Conservation (phyloP, 2,329 filamentous ascomycete genomes). For the Rutstroemia sp. region DNA sequence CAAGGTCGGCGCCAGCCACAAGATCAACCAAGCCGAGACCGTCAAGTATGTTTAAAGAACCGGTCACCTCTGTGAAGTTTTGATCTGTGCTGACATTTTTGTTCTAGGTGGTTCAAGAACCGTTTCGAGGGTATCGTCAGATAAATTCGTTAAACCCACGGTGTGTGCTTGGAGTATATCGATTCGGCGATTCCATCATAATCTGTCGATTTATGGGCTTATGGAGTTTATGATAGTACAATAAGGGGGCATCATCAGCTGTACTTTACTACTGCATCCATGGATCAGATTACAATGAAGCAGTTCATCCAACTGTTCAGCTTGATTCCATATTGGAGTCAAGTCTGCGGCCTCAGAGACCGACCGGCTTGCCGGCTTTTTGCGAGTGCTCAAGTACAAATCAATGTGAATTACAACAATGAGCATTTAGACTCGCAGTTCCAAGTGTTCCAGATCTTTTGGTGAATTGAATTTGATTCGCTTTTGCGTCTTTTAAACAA, state of each 20-base stretch:
- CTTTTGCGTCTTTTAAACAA: too few species aligned
- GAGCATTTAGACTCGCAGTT: not conserved
- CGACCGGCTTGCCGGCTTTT: conserved; percentile 65
- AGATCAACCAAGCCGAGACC: conserved; percentile 90
- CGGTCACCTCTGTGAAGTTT: not conserved
- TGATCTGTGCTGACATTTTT: not conserved
- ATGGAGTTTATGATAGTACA: conserved; percentile 23
- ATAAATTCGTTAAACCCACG: conserved; percentile 48
- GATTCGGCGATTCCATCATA: conserved; percentile 4
- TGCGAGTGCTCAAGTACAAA: conserved; percentile 13
- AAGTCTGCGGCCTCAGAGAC: conserved; percentile 63
- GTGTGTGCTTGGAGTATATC: conserved; percentile 5
- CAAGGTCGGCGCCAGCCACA: conserved; percentile 80
- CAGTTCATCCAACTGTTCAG: conserved; percentile 39
- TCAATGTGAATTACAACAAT: not conserved
- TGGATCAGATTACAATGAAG: conserved; percentile 33
- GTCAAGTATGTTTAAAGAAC: conserved; percentile 49
- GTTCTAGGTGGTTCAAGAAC: conserved; percentile 69
- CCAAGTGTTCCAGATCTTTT: not conserved
- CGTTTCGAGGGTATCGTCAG: conserved; percentile 72
- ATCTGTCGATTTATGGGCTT: conserved; percentile 18
- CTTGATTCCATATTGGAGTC: conserved; percentile 44
- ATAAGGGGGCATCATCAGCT: conserved; percentile 20
- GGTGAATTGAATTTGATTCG: not conserved
- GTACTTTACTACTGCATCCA: conserved; percentile 26